phyloP scores from a whole-genome alignment of 2,329 filamentous ascomycete genomes.

The Epicoccum sorghinum region DNA sequence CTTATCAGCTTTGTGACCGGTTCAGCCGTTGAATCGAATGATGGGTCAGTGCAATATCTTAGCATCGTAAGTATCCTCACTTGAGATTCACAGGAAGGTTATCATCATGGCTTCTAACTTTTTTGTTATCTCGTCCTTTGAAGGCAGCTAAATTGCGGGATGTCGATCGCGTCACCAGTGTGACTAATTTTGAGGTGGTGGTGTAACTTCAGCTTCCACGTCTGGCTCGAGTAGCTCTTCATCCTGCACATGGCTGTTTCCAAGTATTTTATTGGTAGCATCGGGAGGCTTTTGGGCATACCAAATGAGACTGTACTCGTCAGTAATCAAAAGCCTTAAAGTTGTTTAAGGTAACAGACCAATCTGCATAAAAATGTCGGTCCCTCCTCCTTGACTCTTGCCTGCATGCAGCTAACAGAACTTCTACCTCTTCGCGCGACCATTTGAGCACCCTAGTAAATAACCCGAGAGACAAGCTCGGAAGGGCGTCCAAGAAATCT shows the following conservation, averaged over 20 bases:
- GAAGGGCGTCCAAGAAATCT: constrained; percentile 37
- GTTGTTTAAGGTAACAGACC: constrained; percentile 23
- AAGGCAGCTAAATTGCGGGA: too few species aligned
- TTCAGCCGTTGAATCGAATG: not conserved
- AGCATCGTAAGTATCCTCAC: not conserved
- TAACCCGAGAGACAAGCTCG: constrained; percentile 31
- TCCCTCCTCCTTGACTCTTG: constrained; percentile 33
- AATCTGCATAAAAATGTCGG: constrained; percentile 35
- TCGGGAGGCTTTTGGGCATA: constrained; percentile 30
- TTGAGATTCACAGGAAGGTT: not conserved
- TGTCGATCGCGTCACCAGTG: not conserved
- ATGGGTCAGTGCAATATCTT: not conserved
- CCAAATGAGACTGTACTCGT: constrained; percentile 31
- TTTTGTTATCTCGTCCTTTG: too few species aligned
- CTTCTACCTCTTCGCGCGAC: constrained; percentile 36
- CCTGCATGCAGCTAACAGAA: constrained; percentile 36
- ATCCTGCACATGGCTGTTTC: constrained; percentile 24
- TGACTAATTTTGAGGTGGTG: not conserved
- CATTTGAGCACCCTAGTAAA: constrained; percentile 39
- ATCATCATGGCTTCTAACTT: too few species aligned
- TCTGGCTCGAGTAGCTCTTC: constrained; percentile 33
- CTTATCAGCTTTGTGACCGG: constrained; percentile 6
- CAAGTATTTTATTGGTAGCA: not conserved
- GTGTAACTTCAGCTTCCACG: constrained; percentile 16
- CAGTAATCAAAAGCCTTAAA: not conserved